Percentiles rank a stretch among this genome's conserved stretches.
Conservation (phyloP, 371 early-diverging fungal genomes). For the Mortierella sp. region DNA sequence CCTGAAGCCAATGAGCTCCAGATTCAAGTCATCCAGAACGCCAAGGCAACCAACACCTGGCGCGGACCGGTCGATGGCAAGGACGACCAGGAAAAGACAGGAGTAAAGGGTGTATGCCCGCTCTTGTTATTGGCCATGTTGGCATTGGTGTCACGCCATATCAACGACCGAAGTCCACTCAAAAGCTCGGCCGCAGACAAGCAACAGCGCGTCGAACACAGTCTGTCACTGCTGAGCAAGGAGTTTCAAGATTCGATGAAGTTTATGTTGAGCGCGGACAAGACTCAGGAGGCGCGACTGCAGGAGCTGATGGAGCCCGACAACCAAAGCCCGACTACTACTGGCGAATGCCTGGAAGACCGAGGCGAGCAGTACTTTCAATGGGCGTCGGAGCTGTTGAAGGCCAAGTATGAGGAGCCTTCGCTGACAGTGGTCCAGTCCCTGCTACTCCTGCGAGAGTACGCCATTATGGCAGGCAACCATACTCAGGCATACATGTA, state of each 20-base stretch:
- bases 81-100: not conserved
- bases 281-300: slow-evolving; percentile 19
- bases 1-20: slow-evolving; percentile 48
- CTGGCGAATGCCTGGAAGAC: slow-evolving; percentile 32
- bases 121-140: slow-evolving; percentile 47
- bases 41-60: slow-evolving; percentile 17
- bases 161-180: slow-evolving; percentile 33
- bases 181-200: slow-evolving; percentile 34
- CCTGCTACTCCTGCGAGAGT: slow-evolving; percentile 41
- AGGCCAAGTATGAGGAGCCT: slow-evolving; percentile 39
- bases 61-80: slow-evolving; percentile 6
- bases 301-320: slow-evolving; percentile 45
- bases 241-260: slow-evolving; percentile 11
- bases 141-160: slow-evolving; percentile 45
- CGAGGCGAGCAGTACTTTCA: slow-evolving; percentile 54
- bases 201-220: slow-evolving; percentile 25
- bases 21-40: slow-evolving; percentile 14
- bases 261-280: slow-evolving; percentile 1
- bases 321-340: slow-evolving; percentile 5
- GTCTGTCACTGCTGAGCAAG: slow-evolving; percentile 13
- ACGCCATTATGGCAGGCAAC: slow-evolving; percentile 53
- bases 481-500: slow-evolving; percentile 53
- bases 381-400: slow-evolving; percentile 50
- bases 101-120: not conserved
- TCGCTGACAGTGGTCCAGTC: slow-evolving; percentile 48